A percentile compares a stretch with the other conserved stretches of the same genome.
Evolutionary conservation across 2,329 filamentous ascomycete species (phyloP).

Genomic region (Fusarium lyarnte): DNA sequence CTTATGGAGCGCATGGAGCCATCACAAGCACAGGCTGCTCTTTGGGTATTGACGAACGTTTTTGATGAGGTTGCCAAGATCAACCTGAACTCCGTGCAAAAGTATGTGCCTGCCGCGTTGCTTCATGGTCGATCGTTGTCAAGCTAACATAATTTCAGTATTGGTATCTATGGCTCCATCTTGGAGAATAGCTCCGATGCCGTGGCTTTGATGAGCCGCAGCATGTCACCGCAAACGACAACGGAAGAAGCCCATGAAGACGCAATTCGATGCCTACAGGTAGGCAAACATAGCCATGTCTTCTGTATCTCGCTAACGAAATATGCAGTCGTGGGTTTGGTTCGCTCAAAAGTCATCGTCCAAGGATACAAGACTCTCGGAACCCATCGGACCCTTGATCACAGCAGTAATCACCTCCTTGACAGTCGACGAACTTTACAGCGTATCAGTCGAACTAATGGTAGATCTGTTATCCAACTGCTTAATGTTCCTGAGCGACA

Average conservation of each 20-base stretch:
- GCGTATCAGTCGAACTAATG: conserved; percentile 70
- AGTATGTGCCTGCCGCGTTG: conserved; percentile 52
- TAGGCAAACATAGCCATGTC: neutral
- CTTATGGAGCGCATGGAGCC: conserved; percentile 59
- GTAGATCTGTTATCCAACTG: conserved; percentile 73
- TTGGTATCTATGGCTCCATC: conserved; percentile 53
- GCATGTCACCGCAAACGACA: conserved; percentile 46
- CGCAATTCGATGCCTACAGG: conserved; percentile 69
- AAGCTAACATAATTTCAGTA: conserved; percentile 44
- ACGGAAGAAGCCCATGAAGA: conserved; percentile 58
- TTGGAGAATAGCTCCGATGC: conserved; percentile 54
- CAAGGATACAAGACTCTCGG: conserved; percentile 65
- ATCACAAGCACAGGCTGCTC: conserved; percentile 62
- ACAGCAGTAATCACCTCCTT: conserved; percentile 70
- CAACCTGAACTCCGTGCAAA: conserved; percentile 68
- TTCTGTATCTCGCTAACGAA: conserved; percentile 11
- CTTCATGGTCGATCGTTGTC: neutral
- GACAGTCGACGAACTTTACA: conserved; percentile 65
- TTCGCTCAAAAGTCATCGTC: conserved; percentile 74
- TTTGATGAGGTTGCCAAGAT: conserved; percentile 61
- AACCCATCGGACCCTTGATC: conserved; percentile 68
- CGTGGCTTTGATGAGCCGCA: conserved; percentile 51
- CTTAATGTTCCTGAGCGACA: conserved; percentile 67
- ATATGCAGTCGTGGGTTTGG: conserved; percentile 72
- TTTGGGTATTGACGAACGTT: conserved; percentile 67